Base-by-base conservation (phyloP, 108 stramenopile genomes). In the Fistulifera solaris region DNA sequence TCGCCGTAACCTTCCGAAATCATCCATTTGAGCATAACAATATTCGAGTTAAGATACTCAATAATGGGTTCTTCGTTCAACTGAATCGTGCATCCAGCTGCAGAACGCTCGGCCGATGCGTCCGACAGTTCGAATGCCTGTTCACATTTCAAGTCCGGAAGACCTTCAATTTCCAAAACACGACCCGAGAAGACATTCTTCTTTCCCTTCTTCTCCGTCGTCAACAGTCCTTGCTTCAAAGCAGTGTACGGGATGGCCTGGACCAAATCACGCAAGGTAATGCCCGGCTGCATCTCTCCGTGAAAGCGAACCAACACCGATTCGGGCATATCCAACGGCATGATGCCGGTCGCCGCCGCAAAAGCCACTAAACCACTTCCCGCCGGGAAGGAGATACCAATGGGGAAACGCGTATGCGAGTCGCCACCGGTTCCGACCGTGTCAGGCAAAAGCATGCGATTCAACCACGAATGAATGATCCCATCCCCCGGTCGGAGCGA, bases 11-110 rank as follows among this genome's bases (percentile, higher is more conserved):
- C 95, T 72, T 96, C 93, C 18, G 80, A 58, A 72, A 96, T 94
- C 95, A 96, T 96, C 95, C 95, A 96, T 69, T 94, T 92, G 61
- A 96, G 87, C 86, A 96, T 89, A 66, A 90, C 89, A 59, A 96
- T 74, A 65, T 96, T 96, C 28, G 78, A 81, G 57, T 85, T 68
- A 40, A 96, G 58, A 67, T 96, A 96, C 62, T 96, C 95, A 46
- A 90, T 83, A 60, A 96, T 89, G 54, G 95, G 93, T 66, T 93
- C 95, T 71, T 90, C 75, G 83, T 91, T 68, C 48, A 96, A 70
- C 62, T 94, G 74, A 77, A 96, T 96, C 52, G 95, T 91, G 68
- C 95, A 96, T 40, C 95, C 95, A 24, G 95, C 95, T 42, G 95
- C 95, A 47, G 85, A 87, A 39, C 95, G 87, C 68, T 96, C 95